Evolutionary conservation across 2,329 filamentous ascomycete genomes (phyloP).

Genomic region (Pyricularia grisea): DNA sequence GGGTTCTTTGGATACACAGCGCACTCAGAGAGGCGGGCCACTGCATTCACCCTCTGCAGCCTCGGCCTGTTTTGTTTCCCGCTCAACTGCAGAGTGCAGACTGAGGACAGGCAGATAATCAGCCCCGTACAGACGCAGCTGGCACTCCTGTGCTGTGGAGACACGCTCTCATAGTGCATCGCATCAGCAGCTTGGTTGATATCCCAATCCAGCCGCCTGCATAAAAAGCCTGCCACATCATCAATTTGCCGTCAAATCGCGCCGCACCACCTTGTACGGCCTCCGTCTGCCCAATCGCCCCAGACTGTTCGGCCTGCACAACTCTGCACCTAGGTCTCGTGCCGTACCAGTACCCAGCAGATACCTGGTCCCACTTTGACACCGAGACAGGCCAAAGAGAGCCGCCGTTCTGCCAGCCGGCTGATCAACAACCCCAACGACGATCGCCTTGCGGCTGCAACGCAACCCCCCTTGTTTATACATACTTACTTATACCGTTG

Average conservation of each 20-base stretch:
- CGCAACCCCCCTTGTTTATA: constrained; percentile 8
- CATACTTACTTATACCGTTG: neutral
- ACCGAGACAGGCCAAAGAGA: constrained; percentile 3
- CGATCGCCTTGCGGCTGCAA: constrained; percentile 12
- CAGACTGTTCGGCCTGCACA: constrained; percentile 16
- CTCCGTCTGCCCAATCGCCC: constrained; percentile 26
- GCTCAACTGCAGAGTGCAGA: neutral
- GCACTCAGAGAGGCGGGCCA: neutral
- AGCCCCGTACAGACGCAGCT: neutral
- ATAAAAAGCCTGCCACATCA: constrained; percentile 35
- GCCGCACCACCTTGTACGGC: constrained; percentile 17
- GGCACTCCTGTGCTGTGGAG: neutral
- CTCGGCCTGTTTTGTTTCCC: neutral
- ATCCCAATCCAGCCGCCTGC: constrained; percentile 35
- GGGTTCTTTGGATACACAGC: neutral
- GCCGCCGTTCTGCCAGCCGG: neutral
- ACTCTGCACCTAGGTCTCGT: constrained; percentile 18
- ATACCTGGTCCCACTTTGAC: constrained; percentile 13
- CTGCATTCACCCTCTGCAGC: neutral
- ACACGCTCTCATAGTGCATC: neutral
- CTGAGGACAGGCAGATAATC: neutral
- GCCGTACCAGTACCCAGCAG: constrained; percentile 21
- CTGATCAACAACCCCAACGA: neutral
- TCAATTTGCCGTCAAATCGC: constrained; percentile 30
- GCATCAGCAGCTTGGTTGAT: constrained; percentile 14